Evolutionary conservation across 148 eudicot species (phyloP).

Genomic region (Selenicereus undatus): DNA sequence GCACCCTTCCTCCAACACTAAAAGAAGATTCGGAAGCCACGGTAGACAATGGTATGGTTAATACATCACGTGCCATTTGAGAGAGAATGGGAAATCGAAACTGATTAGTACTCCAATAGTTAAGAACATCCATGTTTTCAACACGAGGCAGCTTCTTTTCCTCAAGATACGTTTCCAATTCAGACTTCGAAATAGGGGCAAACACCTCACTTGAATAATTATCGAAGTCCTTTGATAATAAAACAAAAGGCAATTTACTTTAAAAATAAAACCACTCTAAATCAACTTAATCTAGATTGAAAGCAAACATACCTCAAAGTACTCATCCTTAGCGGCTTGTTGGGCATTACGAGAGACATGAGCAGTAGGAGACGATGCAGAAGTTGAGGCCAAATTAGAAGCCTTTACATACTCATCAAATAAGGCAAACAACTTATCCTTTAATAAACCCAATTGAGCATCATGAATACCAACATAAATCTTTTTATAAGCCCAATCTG

Average conservation of each 20-base stretch:
- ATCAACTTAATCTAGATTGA: background rate
- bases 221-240: background rate
- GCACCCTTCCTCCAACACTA: background rate
- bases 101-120: background rate
- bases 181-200: background rate
- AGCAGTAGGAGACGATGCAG: no score
- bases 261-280: background rate
- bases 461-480: background rate
- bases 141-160: background rate
- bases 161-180: background rate
- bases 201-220: background rate
- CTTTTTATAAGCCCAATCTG: background rate
- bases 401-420: background rate
- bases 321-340: background rate
- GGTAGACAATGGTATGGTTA: background rate
- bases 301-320: background rate
- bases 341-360: background rate
- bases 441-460: background rate
- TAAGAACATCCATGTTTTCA: background rate
- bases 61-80: constrained; percentile 4
- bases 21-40: background rate
- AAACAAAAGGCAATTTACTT: background rate
- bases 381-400: no score
- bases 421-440: constrained; percentile 1
- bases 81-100: background rate